A percentile compares a stretch with the other conserved stretches of the same genome.
phyloP scores from a whole-genome alignment of 2,329 filamentous ascomycete species.

The Colletotrichum sp. region DNA sequence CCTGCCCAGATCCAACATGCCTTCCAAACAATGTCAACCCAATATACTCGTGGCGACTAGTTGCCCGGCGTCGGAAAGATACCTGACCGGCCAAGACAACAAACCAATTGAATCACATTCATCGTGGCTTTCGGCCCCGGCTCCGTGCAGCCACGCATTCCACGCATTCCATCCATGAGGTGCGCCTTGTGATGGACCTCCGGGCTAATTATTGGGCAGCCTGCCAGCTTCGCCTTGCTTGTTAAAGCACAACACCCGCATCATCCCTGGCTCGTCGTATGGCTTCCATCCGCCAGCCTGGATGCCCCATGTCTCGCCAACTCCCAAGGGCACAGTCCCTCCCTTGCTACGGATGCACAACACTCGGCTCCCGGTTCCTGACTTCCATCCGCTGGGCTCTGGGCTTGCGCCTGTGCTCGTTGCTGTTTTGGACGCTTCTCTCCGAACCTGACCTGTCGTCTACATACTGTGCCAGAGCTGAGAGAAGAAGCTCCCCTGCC shows the following conservation, averaged over 20 bases:
- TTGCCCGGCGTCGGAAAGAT: background rate
- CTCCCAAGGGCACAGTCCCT: background rate
- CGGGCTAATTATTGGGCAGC: background rate
- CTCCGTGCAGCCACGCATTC: background rate
- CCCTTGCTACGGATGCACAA: conserved; percentile 12
- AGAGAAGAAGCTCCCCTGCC: conserved; percentile 4
- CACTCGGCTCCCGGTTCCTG: background rate
- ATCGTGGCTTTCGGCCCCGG: background rate
- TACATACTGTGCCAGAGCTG: background rate
- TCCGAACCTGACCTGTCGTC: background rate
- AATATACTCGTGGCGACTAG: conserved; percentile 9
- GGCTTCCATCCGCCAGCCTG: background rate
- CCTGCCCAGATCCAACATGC: conserved; percentile 7
- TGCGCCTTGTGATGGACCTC: background rate
- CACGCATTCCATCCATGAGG: background rate
- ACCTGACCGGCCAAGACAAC: background rate
- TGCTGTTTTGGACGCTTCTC: background rate
- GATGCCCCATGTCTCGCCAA: background rate
- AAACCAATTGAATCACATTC: background rate
- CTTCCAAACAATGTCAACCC: background rate
- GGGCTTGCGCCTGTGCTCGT: background rate
- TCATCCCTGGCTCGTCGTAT: conserved; percentile 3
- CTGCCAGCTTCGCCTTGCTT: background rate
- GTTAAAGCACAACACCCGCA: background rate
- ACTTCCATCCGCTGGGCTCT: background rate